Percentiles rank a stretch among this genome's conserved stretches.
Evolutionary conservation across 139 green algal species (phyloP).

Genomic region (Picochlorum sp.): DNA sequence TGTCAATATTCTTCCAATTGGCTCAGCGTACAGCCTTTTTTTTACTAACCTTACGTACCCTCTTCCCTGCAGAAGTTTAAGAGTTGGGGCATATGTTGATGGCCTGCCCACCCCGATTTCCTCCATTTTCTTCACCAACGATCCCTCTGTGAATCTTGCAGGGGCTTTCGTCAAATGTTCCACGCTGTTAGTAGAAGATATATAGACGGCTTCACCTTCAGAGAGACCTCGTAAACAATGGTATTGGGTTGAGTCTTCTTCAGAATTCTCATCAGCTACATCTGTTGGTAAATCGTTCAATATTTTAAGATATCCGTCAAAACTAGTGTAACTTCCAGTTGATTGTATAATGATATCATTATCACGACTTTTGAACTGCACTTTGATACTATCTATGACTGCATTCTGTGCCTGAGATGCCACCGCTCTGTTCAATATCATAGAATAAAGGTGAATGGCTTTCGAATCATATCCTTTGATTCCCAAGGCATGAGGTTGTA

Average conservation of each 20-base stretch:
- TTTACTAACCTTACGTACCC: conserved; percentile 47
- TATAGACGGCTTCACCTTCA: background rate
- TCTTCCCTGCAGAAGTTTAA: conserved; percentile 60
- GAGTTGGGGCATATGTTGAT: conserved; percentile 81
- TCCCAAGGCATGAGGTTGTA: conserved; percentile 1
- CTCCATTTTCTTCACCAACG: conserved; percentile 73
- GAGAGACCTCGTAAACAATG: conserved; percentile 5
- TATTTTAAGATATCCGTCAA: conserved; percentile 39
- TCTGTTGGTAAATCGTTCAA: background rate
- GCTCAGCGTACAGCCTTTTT: conserved; percentile 38
- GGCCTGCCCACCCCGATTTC: conserved; percentile 79
- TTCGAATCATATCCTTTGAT: conserved; percentile 8
- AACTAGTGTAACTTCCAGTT: conserved; percentile 26
- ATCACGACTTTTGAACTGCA: conserved; percentile 28
- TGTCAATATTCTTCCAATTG: conserved; percentile 51
- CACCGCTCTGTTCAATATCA: conserved; percentile 74
- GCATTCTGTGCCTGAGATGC: conserved; percentile 68
- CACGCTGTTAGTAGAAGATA: background rate
- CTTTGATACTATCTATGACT: conserved; percentile 21
- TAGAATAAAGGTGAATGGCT: conserved; percentile 54
- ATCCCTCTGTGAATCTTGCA: conserved; percentile 47
- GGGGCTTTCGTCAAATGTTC: conserved; percentile 70
- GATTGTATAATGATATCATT: conserved; percentile 30
- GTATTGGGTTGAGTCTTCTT: background rate
- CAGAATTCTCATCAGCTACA: background rate